Evolutionary conservation across 305 asterid species (phyloP), one percentile per base, ranked within the genome.

Genomic region (Ilex paraguariensis): DNA sequence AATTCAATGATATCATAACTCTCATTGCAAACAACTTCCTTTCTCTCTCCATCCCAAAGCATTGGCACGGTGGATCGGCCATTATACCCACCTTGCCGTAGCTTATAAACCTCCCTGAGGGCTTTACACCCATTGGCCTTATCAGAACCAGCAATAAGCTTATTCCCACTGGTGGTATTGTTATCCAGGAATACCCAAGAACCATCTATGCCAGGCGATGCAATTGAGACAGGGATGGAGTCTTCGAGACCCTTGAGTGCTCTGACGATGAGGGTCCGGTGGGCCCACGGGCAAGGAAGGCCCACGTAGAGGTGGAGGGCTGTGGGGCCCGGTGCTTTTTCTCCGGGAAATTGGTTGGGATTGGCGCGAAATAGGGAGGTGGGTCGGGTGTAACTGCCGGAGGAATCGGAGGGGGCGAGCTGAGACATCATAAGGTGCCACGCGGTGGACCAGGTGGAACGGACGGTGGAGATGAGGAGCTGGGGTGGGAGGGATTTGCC

Each of bases 361-460:
- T 63, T 21, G 67, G 75, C 21, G 36, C 80, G 93, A 85, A 92
- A 92, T 70, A 84, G 86, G 70, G 97, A 89, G 59, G 81, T 10
- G 65, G 97, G 95, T 31, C 97, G 95, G 64, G 82, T 70, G 82
- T 92, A 89, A 65, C 75, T 56, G 57, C 97, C 97, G 66, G 79
- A 40, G 68, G 91, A 64, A 75, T 87, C 91, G 64, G 98, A 85
- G 7, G 98, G 98, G 57, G 95, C 96, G 79, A 92, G 87, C 77
- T 92, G 98, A 74, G 95, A 84, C 97, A 92, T 92, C 96, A 92
- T 85, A 72, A 92, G 82, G 45, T 85, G 95, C 98, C 97, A 92
- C 58, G 76, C 78, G 75, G 90, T 46, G 71, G 88, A 85, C 98
- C 98, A 92, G 72, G 95, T 66, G 69, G 88, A 62, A 66, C 96